A percentile compares a stretch with the other conserved stretches of the same genome.
These are phyloP conservation scores for Phlyctochytrium arcticum DNA, from an alignment of 192 early-diverging fungal species.

Conservation along the genomic window DNA sequence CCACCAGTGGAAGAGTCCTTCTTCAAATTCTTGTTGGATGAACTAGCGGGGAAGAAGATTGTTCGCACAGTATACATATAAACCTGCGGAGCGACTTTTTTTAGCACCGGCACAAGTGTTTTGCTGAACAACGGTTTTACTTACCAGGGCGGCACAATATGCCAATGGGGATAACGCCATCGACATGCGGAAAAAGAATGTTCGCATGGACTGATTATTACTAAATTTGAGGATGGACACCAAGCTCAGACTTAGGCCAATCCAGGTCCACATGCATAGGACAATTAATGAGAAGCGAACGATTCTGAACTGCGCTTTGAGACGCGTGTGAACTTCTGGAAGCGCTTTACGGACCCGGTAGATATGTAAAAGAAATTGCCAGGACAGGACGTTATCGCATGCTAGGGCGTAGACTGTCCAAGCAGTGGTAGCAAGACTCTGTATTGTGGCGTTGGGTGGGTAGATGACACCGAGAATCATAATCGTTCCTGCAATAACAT, in stretches of 20 bases:
- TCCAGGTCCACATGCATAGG: conserved; percentile 16
- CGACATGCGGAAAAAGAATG: conserved; percentile 3
- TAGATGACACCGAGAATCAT: conserved; percentile 13
- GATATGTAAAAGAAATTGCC: conserved; percentile 9
- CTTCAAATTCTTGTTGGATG: too few relatives aligned
- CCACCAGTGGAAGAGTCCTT: too few relatives aligned
- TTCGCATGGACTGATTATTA: conserved; percentile 6
- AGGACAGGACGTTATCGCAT: conserved; percentile 17
- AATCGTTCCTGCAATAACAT: too few relatives aligned
- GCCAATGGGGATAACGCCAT: conserved; percentile 2
- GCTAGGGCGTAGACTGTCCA: conserved; percentile 21
- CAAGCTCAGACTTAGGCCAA: neutral
- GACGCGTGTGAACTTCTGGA: too few relatives aligned
- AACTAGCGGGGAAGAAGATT: too few relatives aligned
- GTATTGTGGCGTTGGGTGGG: neutral
- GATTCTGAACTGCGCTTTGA: neutral
- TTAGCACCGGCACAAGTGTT: too few relatives aligned
- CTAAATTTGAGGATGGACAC: neutral
- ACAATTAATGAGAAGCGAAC: neutral
- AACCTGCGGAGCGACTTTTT: too few relatives aligned
- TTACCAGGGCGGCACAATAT: conserved; percentile 14
- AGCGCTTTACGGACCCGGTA: conserved; percentile 7
- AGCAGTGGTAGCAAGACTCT: neutral
- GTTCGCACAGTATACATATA: conserved; percentile 25
- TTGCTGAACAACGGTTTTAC: too few relatives aligned